phyloP scores from a whole-genome alignment of 345 rosid species.

The Lenwebbia sp. region DNA sequence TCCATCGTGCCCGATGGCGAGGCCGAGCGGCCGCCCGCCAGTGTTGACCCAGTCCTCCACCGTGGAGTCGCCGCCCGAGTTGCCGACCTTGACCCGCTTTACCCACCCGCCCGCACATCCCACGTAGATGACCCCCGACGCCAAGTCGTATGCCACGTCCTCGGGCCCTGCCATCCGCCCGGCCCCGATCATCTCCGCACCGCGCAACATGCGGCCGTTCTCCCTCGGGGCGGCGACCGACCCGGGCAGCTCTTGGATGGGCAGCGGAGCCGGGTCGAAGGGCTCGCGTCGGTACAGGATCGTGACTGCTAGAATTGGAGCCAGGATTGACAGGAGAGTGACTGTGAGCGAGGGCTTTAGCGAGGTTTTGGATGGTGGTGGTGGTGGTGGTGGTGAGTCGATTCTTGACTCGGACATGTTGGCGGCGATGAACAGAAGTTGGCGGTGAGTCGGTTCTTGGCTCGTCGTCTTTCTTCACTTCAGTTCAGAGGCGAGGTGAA shows the following conservation, averaged over 20 bases:
- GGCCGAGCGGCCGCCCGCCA: conserved; percentile 78
- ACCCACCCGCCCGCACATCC: conserved; percentile 73
- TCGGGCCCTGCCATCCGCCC: conserved; percentile 24
- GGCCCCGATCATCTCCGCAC: neutral
- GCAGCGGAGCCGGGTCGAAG: neutral
- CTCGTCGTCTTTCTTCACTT: neutral
- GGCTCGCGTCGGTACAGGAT: neutral
- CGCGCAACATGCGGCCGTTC: neutral
- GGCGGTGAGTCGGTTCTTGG: neutral
- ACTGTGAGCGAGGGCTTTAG: neutral
- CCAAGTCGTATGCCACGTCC: conserved; percentile 40
- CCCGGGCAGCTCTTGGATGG: neutral
- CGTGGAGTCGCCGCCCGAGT: neutral
- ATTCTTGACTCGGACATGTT: neutral
- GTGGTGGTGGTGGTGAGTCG: neutral
- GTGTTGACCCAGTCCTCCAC: conserved; percentile 56
- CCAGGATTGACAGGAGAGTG: neutral
- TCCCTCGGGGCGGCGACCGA: neutral
- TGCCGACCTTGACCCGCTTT: conserved; percentile 30
- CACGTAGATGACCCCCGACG: conserved; percentile 31
- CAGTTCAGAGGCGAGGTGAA: neutral
- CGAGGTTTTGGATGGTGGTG: neutral
- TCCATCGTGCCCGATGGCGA: conserved; percentile 28
- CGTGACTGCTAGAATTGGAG: neutral
- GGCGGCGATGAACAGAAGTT: neutral